These are phyloP conservation scores for Osmanthus fragrans DNA, from an alignment of 257 asterid species.

Conservation along the genomic window DNA sequence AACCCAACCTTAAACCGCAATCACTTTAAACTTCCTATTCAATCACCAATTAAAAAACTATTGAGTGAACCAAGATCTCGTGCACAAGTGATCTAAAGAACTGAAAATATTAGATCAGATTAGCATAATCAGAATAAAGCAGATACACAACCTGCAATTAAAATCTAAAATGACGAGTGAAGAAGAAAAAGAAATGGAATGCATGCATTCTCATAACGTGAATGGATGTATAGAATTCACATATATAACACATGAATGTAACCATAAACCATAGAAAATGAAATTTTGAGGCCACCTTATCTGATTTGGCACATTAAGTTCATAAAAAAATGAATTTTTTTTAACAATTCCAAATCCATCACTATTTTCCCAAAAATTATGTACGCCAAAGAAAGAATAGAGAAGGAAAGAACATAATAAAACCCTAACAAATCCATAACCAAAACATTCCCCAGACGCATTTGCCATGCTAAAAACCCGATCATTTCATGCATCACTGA, in stretches of 20 bases:
- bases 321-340: neutral
- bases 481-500: constrained; percentile 18
- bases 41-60: neutral
- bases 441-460: constrained; percentile 25
- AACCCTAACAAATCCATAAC: constrained; percentile 23
- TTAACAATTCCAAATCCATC: neutral
- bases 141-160: neutral
- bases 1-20: neutral
- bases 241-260: neutral
- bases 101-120: neutral
- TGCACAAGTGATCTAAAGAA: neutral
- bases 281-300: neutral
- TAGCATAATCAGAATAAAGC: constrained; percentile 2
- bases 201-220: neutral
- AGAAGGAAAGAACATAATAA: neutral
- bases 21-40: neutral
- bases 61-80: neutral
- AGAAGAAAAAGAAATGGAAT: neutral
- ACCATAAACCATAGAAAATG: neutral
- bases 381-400: neutral
- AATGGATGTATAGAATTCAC: constrained; percentile 1
- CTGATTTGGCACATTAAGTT: neutral
- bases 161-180: neutral
- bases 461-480: neutral
- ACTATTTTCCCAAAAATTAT: constrained; percentile 1